Evolutionary conservation across 1,139 yeast genomes (phyloP).

Genomic region (Wickerhamomyces sp.): DNA sequence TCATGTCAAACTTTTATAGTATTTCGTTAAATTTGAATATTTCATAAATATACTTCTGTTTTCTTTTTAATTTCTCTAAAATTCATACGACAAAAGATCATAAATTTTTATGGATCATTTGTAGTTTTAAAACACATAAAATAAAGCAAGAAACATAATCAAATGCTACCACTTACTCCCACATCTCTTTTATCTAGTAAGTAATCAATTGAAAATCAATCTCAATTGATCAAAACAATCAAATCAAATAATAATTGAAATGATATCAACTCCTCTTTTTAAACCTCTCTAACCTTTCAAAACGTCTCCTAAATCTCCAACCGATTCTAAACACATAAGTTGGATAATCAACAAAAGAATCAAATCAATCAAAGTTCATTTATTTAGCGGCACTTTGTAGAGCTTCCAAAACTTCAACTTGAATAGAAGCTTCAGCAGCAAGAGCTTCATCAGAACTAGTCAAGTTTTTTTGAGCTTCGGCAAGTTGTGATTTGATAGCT

Average conservation of each 20-base stretch:
- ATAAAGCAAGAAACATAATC: not conserved
- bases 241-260: too few relatives aligned
- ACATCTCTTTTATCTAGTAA: not conserved
- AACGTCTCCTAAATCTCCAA: not conserved
- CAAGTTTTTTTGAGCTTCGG: constrained; percentile 94
- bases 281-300: too few relatives aligned
- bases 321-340: not conserved
- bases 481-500: constrained; percentile 73
- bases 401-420: constrained; percentile 95
- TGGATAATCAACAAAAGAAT: not conserved
- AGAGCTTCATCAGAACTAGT: constrained; percentile 79
- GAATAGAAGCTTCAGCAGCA: constrained; percentile 93
- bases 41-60: constrained; percentile 10
- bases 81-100: not conserved
- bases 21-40: constrained; percentile 10
- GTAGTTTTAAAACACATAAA: too few relatives aligned
- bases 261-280: not conserved
- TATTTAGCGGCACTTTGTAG: constrained; percentile 82
- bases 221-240: too few relatives aligned
- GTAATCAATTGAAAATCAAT: constrained; percentile 2
- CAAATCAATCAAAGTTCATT: constrained; percentile 11
- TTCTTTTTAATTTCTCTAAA: not conserved
- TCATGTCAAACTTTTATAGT: not conserved
- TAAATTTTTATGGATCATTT: constrained; percentile 2
- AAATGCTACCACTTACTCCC: not conserved